Evolutionary conservation across 805 yeast genomes (phyloP), one percentile per base, ranked within the genome.

Genomic region (Blastobotrys peoriensis): DNA sequence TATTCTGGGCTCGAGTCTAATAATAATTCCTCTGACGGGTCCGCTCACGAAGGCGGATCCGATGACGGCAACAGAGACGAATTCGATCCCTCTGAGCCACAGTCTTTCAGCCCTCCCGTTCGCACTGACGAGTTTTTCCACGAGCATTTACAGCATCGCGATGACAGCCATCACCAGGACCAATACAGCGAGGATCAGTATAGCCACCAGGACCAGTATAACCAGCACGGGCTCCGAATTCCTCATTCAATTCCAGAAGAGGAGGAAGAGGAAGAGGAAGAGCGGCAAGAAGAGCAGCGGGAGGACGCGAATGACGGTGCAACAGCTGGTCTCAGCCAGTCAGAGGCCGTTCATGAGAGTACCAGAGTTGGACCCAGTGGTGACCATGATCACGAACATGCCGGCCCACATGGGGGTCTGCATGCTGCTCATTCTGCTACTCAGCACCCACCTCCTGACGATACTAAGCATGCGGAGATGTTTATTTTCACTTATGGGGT

Each of bases 11-110:
- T 75, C 59, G 89, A 78, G 48, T 38, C 54, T 19, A 30, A 38
- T 10, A 72, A 70, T 5, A 25, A 25, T 25, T 25, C 30, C 3
- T 41, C 43, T 5, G n/a, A 27, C 4, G 46, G 43, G 19, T 22
- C 33, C 21, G 33, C 28, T 22, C 28, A 19, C 46, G 76, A 82
- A 0, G 74, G 76, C 0, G 38, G 38, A 9, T 30, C 33, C 62
- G 48, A 33, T 13, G 38, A 10, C 33, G 49, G 63, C 47, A 60
- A 61, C 4, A 59, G 51, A 50, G 58, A 48, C 21, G 79, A 81
- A n/a, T 86, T 86, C 61, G 87, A 88, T 61, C 96, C 97, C 0
- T 79, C 88, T 13, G 97, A 88, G 59, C 97, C 97, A 0, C 96
- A 88, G 57, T 86, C 76, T 58, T 88, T 88, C 64, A 82, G 89